Percentiles rank a stretch among this genome's conserved stretches.
Evolutionary conservation across 192 early-diverging fungal genomes (phyloP).

Genomic region (Backusella psychrophila): DNA sequence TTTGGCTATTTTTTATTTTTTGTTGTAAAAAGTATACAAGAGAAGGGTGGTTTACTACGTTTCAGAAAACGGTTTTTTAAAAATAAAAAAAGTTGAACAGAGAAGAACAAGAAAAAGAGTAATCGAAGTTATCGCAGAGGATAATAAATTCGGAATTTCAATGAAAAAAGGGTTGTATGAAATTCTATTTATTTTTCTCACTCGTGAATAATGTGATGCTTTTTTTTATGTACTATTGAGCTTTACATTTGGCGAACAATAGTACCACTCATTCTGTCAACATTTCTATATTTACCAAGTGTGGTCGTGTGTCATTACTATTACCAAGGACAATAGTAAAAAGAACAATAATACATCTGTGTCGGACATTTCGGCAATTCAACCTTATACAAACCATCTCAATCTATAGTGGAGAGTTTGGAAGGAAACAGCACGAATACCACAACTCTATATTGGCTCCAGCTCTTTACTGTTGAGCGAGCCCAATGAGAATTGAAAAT

Average conservation of each 20-base stretch:
- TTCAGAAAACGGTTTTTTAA: background rate
- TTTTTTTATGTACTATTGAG: background rate
- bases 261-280: background rate
- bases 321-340: background rate
- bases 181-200: background rate
- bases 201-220: background rate
- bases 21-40: background rate
- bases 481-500: background rate
- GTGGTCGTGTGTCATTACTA: too few species aligned
- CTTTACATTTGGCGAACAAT: background rate
- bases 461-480: background rate
- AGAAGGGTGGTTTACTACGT: background rate
- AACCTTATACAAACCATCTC: too few species aligned
- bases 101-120: background rate
- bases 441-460: too few species aligned
- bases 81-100: background rate
- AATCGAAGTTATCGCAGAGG: background rate
- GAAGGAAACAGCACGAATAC: too few species aligned
- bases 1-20: background rate
- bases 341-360: background rate
- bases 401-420: background rate
- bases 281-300: background rate
- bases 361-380: too few species aligned
- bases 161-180: background rate
- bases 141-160: background rate